Conservation (phyloP, 805 yeast genomes). For the Candida andamanensis region DNA sequence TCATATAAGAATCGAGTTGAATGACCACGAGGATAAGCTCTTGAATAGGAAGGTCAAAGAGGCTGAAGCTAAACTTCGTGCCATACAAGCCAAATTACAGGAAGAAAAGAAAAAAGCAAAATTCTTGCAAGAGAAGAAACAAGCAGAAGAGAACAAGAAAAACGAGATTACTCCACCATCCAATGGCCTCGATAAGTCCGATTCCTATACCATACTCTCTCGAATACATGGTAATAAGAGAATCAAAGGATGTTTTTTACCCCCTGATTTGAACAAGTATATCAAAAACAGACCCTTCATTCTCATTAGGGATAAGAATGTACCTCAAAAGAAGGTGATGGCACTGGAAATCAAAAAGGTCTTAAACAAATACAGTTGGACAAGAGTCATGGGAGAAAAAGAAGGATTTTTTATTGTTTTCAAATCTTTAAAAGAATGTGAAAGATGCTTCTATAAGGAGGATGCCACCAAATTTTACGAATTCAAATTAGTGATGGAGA, state of each 20-base stretch:
- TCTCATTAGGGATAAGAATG: constrained; percentile 46
- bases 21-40: constrained; percentile 38
- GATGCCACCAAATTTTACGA: constrained; percentile 51
- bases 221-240: constrained; percentile 25
- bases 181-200: not conserved
- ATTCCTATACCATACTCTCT: constrained; percentile 18
- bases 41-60: constrained; percentile 31
- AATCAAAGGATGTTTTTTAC: constrained; percentile 36
- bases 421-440: constrained; percentile 53
- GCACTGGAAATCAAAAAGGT: constrained; percentile 56
- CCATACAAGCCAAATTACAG: constrained; percentile 21
- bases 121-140: constrained; percentile 16
- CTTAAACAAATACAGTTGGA: constrained; percentile 59
- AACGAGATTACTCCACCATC: constrained; percentile 4
- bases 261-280: constrained; percentile 43
- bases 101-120: constrained; percentile 27
- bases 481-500: constrained; percentile 52
- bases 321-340: constrained; percentile 43
- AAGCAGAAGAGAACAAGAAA: constrained; percentile 12
- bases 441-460: constrained; percentile 52
- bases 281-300: constrained; percentile 57
- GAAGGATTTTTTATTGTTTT: constrained; percentile 72
- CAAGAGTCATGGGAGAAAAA: constrained; percentile 55
- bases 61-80: constrained; percentile 27
- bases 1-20: constrained; percentile 48